Evolutionary conservation across 148 eudicot genomes (phyloP), one percentile per base, ranked within the genome.

Genomic region (Amaranthus cruentus): DNA sequence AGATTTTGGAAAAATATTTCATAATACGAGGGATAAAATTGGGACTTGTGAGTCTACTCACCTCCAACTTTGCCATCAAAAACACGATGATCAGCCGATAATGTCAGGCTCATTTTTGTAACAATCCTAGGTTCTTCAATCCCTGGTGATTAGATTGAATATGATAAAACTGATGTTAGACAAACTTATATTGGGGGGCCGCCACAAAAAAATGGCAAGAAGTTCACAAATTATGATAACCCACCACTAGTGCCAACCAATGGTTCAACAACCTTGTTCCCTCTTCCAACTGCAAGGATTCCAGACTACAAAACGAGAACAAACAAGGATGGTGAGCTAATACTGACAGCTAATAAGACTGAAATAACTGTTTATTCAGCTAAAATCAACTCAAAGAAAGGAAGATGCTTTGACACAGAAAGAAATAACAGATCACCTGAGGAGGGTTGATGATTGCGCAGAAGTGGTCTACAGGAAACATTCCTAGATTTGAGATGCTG

Each of bases 61-160:
- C 98, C 96, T 88, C 89, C 97, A 78, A 90, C 89, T 85, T 88
- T 86, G 62, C 98, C 97, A 82, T 95, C 93, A 81, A 88, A 95
- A 78, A 95, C 92, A 75, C 97, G 98, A 80, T 95, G 97, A 85
- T 95, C 98, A 61, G 98, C 96, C 5, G 98, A 95, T 76, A 95
- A 75, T 18, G 98, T 90, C 78, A 95, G 81, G 74, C 76, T 87
- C 96, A 95, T 95, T 84, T 90, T 90, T 63, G 89, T 90, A 64
- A 95, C 87, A 54, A 83, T 84, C 6, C 79, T 85, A 72, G 92
- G 90, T 73, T 81, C 90, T 85, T 88, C 96, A 13, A 71, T 70
- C 78, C 98, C 98, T 95, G 83, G 21, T 6, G 58, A 61, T 47
- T 46, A 77, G 75, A 66, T 28, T 28, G 14, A 61, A 9, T 52